Conservation (phyloP, 345 rosid species). For the Kernera saxatilis region DNA sequence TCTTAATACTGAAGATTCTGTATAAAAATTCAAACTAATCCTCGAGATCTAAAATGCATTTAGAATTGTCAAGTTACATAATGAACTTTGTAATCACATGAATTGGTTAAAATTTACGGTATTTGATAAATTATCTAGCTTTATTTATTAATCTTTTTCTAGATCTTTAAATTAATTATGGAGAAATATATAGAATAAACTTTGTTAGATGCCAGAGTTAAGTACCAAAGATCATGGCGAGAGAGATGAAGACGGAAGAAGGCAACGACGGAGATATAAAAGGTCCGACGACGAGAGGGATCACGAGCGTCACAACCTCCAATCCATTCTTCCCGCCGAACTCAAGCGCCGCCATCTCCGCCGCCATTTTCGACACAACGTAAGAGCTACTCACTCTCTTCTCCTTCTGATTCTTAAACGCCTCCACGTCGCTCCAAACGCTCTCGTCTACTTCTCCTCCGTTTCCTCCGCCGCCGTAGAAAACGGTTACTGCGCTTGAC, state of each 20-base stretch:
- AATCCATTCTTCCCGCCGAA: slow-evolving; percentile 36
- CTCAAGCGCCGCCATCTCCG: slow-evolving; percentile 39
- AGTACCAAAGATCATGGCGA: slow-evolving; percentile 37
- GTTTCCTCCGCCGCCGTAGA: slow-evolving; percentile 15
- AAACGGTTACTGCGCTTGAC: slow-evolving; percentile 40
- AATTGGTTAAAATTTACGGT: neutral
- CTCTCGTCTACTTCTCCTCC: slow-evolving; percentile 33
- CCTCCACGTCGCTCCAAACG: slow-evolving; percentile 30
- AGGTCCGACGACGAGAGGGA: slow-evolving; percentile 45
- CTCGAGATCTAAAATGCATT: neutral
- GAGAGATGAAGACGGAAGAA: slow-evolving; percentile 27
- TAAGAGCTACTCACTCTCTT: slow-evolving; percentile 31
- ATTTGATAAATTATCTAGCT: no score
- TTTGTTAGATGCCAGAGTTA: neutral
- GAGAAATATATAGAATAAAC: neutral
- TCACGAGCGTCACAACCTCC: slow-evolving; percentile 41
- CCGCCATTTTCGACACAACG: slow-evolving; percentile 33
- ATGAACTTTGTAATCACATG: neutral
- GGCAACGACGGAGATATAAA: slow-evolving; percentile 47
- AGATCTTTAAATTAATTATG: neutral
- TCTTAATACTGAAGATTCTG: neutral
- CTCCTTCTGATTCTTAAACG: slow-evolving; percentile 25
- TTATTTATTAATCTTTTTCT: neutral
- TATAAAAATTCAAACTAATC: neutral
- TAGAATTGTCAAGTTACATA: neutral